Percentiles rank a stretch among this genome's conserved stretches.
phyloP scores from a whole-genome alignment of 169 alveolate species.

The Babesia bovis region DNA sequence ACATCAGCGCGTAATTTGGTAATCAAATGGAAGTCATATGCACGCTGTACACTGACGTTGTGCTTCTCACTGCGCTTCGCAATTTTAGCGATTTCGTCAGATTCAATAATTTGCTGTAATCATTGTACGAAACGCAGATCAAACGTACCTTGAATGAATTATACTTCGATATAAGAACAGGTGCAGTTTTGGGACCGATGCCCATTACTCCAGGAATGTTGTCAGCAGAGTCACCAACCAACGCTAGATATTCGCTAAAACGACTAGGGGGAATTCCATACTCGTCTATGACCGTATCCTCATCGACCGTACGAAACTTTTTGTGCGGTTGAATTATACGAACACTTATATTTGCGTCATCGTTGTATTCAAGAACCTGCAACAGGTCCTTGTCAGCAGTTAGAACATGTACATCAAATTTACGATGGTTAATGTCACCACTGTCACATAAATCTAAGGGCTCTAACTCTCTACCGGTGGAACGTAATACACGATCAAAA shows the following conservation, averaged over 20 bases:
- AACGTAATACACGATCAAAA: conserved; percentile 32
- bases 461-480: conserved; percentile 3
- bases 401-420: conserved; percentile 67
- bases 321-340: conserved; percentile 75
- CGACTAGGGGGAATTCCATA: conserved; percentile 67
- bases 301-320: conserved; percentile 71
- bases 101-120: conserved; percentile 61
- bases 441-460: background rate
- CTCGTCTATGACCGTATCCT: conserved; percentile 64
- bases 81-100: conserved; percentile 61
- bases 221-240: conserved; percentile 78
- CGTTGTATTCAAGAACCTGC: conserved; percentile 68
- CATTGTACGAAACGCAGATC: background rate
- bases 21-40: conserved; percentile 64
- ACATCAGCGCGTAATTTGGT: conserved; percentile 52
- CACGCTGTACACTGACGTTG: conserved; percentile 58
- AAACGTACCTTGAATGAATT: conserved; percentile 59
- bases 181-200: conserved; percentile 80
- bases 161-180: conserved; percentile 66
- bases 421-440: background rate
- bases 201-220: conserved; percentile 76
- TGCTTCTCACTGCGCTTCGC: conserved; percentile 57
- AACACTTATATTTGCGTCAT: conserved; percentile 59
- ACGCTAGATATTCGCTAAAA: conserved; percentile 73
- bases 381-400: conserved; percentile 77